Conservation (phyloP, 2,329 filamentous ascomycete genomes). For the Talaromyces atroroseus region DNA sequence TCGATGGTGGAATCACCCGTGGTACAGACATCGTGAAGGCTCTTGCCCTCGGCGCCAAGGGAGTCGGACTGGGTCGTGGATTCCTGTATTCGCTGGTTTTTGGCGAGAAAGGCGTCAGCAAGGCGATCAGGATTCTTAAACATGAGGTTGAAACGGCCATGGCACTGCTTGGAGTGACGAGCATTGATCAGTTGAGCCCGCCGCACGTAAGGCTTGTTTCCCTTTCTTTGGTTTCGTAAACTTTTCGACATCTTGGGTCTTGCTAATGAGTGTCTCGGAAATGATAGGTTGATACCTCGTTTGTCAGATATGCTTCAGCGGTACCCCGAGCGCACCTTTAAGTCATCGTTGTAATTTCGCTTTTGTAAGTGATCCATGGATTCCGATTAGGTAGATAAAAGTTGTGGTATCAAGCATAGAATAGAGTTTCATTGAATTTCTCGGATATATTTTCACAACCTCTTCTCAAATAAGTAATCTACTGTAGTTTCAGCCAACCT, state of each 20-base stretch:
- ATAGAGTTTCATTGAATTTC: not conserved
- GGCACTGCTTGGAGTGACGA: slow-evolving; percentile 1
- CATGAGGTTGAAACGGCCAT: slow-evolving; percentile 3
- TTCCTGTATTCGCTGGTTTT: not conserved
- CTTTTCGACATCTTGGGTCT: not conserved
- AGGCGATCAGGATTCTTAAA: not conserved
- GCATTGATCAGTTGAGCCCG: not conserved
- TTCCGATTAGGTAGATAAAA: not conserved
- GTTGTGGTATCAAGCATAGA: not conserved
- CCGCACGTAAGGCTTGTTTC: not conserved
- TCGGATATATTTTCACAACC: not conserved
- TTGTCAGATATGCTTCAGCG: not conserved
- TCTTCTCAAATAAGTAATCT: no score
- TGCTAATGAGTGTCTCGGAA: not conserved
- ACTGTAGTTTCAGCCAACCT: no score
- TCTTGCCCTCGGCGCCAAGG: slow-evolving; percentile 1
- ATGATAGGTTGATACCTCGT: slow-evolving; percentile 1
- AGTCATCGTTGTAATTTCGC: no score
- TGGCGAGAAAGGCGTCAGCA: not conserved
- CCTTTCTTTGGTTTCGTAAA: not conserved
- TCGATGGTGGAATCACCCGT: slow-evolving; percentile 5
- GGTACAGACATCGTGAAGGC: slow-evolving; percentile 7
- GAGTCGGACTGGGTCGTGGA: not conserved
- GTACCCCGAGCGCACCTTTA: not conserved
- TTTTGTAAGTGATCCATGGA: not conserved